Percentiles rank a stretch among this genome's conserved stretches.
These are phyloP conservation scores for Solanum hybrid DNA, from an alignment of 305 asterid species.

Conservation along the genomic window DNA sequence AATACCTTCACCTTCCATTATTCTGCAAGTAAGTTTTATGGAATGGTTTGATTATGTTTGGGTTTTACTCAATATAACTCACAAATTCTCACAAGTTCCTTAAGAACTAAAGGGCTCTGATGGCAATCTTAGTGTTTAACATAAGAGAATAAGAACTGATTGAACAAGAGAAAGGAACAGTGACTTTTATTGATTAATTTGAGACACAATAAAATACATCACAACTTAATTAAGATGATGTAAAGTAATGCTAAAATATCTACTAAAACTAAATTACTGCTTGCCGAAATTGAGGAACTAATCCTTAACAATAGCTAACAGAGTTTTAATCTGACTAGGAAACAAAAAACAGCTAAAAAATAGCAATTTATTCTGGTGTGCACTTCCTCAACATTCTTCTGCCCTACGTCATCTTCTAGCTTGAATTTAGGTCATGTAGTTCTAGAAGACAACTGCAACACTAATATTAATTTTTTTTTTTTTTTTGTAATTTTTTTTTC, in stretches of 20 bases:
- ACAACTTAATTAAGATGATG: background rate
- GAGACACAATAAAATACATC: background rate
- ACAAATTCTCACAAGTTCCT: background rate
- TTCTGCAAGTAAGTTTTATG: background rate
- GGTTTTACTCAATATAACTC: background rate
- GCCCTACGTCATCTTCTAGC: background rate
- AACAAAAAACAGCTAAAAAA: too few species aligned
- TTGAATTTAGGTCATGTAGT: background rate
- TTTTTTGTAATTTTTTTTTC: too few species aligned
- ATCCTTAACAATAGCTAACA: background rate
- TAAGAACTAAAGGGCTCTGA: background rate
- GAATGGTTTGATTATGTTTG: background rate
- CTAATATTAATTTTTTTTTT: background rate
- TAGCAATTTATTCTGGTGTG: background rate
- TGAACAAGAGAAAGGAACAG: background rate
- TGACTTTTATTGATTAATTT: background rate
- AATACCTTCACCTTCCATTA: background rate
- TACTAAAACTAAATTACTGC: background rate
- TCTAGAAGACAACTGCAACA: background rate
- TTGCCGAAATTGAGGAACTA: background rate
- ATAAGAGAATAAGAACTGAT: background rate
- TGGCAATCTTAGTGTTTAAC: background rate
- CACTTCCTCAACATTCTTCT: background rate
- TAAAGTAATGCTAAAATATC: background rate
- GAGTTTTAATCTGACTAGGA: background rate